Base-by-base conservation (phyloP, 192 early-diverging fungal genomes). In the Piromyces finnis region DNA sequence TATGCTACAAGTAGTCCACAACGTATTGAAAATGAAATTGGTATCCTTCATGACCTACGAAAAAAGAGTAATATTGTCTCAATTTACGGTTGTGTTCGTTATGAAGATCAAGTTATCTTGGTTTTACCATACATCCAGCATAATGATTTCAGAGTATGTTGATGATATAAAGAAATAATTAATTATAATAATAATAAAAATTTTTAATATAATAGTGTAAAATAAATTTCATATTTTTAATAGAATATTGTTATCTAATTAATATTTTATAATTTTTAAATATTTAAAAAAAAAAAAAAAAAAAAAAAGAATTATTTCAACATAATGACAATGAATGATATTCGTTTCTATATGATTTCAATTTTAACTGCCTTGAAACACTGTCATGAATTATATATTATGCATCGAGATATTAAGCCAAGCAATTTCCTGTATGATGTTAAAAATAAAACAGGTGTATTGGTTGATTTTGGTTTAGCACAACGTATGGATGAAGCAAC, bases 401-500 rank as follows among this genome's bases (percentile, higher is more conserved):
- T 98, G 68, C 97, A 98, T 80, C 87, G 96, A 37, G 97, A 98
- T 81, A 89, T 98, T 80, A 98, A 98, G 82, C 97, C 97, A 6
- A 91, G 90, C 77, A 98, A 98, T 81, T 98, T 98, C 85, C 87
- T 98, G n/a, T 98, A 92, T 83, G 88, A 93, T 78, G 80, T 88
- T 3, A 81, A 85, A n/a, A 82, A 83, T 17, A 86, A 87, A 28
- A 94, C 89, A 1, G 97, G 97, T 9, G 89, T 95, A 18, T 83
- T 98, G 28, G 93, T 94, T 5, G 97, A 98, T 82, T 97, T 98
- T 91, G 97, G 97, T 11, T 85, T 98, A 35, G 95, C 94, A 32
- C 91, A 98, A 51, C 41, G 41, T 51, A 51, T 51, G 82, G 86
- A 84, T 30, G 78, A 78, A 37, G 35, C 39, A 28, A 68, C 12